These are phyloP conservation scores for Purpureocillium lavendulum DNA, from an alignment of 2,329 filamentous ascomycete genomes.

Conservation along the genomic window DNA sequence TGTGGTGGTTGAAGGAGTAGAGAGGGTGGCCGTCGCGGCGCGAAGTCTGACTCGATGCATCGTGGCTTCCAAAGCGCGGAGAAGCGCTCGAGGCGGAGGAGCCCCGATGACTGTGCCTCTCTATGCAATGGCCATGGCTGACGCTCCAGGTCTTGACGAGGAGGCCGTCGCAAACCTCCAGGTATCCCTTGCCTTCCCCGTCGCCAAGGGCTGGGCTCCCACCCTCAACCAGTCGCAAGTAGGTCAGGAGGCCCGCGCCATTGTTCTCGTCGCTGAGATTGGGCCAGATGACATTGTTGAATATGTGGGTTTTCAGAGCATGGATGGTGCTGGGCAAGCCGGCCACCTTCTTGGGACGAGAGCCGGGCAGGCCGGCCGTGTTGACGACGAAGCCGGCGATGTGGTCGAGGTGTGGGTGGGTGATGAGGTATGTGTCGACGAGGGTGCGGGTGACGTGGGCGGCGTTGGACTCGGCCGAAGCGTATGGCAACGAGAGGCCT, in stretches of 20 bases:
- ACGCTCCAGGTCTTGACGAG: slow-evolving; percentile 81
- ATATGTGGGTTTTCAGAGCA: slow-evolving; percentile 88
- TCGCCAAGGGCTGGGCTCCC: slow-evolving; percentile 78
- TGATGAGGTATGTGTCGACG: slow-evolving; percentile 84
- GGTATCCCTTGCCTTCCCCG: slow-evolving; percentile 72
- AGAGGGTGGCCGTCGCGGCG: slow-evolving; percentile 15
- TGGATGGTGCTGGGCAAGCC: slow-evolving; percentile 83
- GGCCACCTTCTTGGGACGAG: slow-evolving; percentile 76
- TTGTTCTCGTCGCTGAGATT: slow-evolving; percentile 95
- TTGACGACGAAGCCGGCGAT: slow-evolving; percentile 88
- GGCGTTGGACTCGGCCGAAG: slow-evolving; percentile 67
- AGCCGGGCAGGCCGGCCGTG: slow-evolving; percentile 75
- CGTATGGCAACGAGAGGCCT: slow-evolving; percentile 62
- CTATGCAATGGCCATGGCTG: slow-evolving; percentile 84
- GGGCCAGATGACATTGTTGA: slow-evolving; percentile 97
- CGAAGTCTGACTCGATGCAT: slow-evolving; percentile 26
- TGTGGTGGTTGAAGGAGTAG: slow-evolving; percentile 2
- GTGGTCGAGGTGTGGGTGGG: slow-evolving; percentile 95
- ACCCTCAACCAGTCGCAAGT: slow-evolving; percentile 79
- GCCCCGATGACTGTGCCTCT: slow-evolving; percentile 59
- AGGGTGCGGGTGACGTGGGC: slow-evolving; percentile 70
- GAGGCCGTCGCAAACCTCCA: slow-evolving; percentile 83
- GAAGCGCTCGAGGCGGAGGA: slow-evolving; percentile 36
- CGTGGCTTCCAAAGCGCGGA: slow-evolving; percentile 41
- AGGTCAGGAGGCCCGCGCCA: slow-evolving; percentile 85